A percentile compares a stretch with the other conserved stretches of the same genome.
These are phyloP conservation scores for Beauveria medogensis DNA, from an alignment of 2,329 filamentous ascomycete species.

Conservation along the genomic window DNA sequence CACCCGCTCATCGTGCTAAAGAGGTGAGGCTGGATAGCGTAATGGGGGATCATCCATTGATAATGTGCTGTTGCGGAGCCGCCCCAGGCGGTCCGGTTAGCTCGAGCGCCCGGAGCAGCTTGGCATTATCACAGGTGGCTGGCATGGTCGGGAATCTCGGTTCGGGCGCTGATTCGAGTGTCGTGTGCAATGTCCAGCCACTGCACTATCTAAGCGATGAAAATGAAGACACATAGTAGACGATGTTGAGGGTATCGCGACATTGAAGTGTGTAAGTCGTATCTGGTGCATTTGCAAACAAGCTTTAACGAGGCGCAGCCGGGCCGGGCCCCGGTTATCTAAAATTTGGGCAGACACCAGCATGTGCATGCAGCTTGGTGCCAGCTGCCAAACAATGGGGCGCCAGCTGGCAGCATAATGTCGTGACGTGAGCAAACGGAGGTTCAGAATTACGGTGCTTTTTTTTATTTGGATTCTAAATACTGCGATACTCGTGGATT, in stretches of 20 bases:
- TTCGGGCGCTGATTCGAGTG: neutral
- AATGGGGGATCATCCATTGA: neutral
- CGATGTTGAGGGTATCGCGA: neutral
- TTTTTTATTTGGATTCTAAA: neutral
- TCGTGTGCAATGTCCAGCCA: too few relatives aligned
- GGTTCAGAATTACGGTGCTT: neutral
- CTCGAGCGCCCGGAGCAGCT: neutral
- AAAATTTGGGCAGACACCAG: neutral
- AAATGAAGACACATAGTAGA: neutral
- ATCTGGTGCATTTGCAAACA: constrained; percentile 1
- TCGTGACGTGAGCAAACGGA: neutral
- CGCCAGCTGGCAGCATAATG: neutral
- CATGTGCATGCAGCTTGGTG: neutral
- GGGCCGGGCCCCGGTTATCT: neutral
- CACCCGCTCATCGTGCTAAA: neutral
- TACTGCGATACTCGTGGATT: too few relatives aligned
- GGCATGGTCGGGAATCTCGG: neutral
- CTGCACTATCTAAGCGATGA: neutral
- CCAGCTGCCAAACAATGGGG: neutral
- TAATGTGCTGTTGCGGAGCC: constrained; percentile 1
- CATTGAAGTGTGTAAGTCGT: neutral
- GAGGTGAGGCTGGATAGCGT: neutral
- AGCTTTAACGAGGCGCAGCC: constrained; percentile 1
- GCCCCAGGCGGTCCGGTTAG: neutral
- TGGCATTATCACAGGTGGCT: constrained; percentile 2